Conservation (phyloP, 192 early-diverging fungal genomes). For the Ramicandelaber brevisporus region DNA sequence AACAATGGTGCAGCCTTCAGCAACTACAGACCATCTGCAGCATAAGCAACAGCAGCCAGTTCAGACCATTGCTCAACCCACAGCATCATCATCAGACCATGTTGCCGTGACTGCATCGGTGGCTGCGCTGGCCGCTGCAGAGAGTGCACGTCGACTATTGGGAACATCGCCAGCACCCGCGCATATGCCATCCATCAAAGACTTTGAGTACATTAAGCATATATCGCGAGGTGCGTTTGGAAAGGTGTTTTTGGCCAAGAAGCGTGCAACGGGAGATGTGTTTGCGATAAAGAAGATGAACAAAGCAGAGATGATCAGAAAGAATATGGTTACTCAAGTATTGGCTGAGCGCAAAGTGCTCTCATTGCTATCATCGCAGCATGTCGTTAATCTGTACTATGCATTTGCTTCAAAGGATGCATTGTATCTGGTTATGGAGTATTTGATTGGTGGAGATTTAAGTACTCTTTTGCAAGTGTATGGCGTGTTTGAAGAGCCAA, state of each 20-base stretch:
- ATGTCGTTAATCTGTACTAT: slow-evolving; percentile 80
- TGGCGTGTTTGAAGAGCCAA: slow-evolving; percentile 52
- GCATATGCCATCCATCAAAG: slow-evolving; percentile 55
- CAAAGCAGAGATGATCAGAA: slow-evolving; percentile 81
- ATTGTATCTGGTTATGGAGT: slow-evolving; percentile 79
- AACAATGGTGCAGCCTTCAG: no score
- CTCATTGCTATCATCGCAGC: slow-evolving; percentile 49
- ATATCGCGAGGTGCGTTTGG: slow-evolving; percentile 89
- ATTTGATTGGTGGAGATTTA: slow-evolving; percentile 68
- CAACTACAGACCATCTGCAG: slow-evolving; percentile 1
- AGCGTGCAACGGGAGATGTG: slow-evolving; percentile 62
- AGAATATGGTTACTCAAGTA: slow-evolving; percentile 88
- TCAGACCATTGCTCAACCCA: not conserved
- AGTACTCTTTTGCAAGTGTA: slow-evolving; percentile 45
- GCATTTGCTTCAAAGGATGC: slow-evolving; percentile 75
- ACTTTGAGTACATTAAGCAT: slow-evolving; percentile 86
- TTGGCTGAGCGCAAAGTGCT: slow-evolving; percentile 68
- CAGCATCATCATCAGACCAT: not conserved
- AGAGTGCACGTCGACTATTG: slow-evolving; percentile 3
- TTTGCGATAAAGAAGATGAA: slow-evolving; percentile 84
- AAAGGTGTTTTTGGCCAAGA: slow-evolving; percentile 66
- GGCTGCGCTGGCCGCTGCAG: not conserved
- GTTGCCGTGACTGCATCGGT: slow-evolving; percentile 1
- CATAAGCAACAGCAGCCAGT: not conserved
- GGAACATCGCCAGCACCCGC: slow-evolving; percentile 14